Evolutionary conservation across 2,329 filamentous ascomycete genomes (phyloP), one percentile per base, ranked within the genome.

Genomic region (Amesomyces nigricolor): DNA sequence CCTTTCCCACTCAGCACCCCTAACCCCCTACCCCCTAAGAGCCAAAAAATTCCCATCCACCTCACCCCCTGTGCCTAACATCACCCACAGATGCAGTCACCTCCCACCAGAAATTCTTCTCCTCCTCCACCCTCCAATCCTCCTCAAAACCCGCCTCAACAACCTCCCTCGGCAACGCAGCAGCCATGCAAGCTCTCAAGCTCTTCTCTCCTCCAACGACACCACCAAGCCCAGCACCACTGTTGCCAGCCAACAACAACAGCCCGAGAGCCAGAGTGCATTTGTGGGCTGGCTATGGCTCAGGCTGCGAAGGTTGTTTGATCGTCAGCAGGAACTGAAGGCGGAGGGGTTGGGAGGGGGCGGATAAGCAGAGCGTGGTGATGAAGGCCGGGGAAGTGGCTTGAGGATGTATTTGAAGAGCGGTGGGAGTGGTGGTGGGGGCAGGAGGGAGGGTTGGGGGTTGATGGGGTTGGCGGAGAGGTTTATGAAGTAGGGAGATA

Each of bases 371-470:
- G 72, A 85, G 83, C 47, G 89, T 84, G 48, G 76, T 96, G 46
- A 83, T 87, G 68, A 77, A 85, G 70, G 91, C 91, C 3, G 91
- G 85, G 1, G 86, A 95, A 78, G 87, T 89, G 80, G 91, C 91
- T 71, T 96, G 64, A 91, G 95, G 80, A 87, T 96, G 82, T 96
- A 91, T 71, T 74, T 95, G 76, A 91, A 95, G 81, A 83, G 80
- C 64, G 79, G 90, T 68, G 79, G 79, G 17, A 71, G 77, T 60
- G 73, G 76, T 37, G 70, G 71, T 22, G 59, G 63, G 11, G 65
- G 67, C 19, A 71, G 35, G 37, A 64, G 86, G 56, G 76, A 71
- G 22, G 68, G 68, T 32, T 61, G 63, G 14, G 68, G 76, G 5
- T 65, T 81, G 51, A 56, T 76, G 63, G 66, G 70, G 22, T 58